Conservation (phyloP, 2,329 filamentous ascomycete species). For the Xylariaceae sp. region DNA sequence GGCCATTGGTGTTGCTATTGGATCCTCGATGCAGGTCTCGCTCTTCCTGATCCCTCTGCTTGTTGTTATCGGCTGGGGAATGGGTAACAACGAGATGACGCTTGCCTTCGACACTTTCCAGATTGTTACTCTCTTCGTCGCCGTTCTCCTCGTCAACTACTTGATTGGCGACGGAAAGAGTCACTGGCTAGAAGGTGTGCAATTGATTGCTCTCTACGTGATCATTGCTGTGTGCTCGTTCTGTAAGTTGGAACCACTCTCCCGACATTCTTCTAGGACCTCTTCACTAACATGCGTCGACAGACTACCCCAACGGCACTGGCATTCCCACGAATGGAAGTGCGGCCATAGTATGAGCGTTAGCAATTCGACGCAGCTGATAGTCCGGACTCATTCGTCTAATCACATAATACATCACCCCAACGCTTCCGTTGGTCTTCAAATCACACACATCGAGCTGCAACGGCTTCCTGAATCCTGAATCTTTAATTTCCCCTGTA, state of each 20-base stretch:
- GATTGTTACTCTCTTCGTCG: constrained; percentile 77
- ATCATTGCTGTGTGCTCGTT: constrained; percentile 69
- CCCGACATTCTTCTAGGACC: no score
- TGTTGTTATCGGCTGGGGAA: constrained; percentile 73
- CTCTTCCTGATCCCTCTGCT: constrained; percentile 73
- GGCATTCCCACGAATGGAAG: constrained; percentile 1
- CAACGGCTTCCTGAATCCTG: no score
- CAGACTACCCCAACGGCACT: constrained; percentile 20
- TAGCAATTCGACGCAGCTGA: not conserved
- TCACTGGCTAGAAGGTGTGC: constrained; percentile 73
- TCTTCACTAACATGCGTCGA: constrained; percentile 2
- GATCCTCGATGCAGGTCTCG: constrained; percentile 75
- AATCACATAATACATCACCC: not conserved
- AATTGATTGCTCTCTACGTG: constrained; percentile 70
- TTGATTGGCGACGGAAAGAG: constrained; percentile 77
- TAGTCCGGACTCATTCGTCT: not conserved
- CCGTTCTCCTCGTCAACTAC: constrained; percentile 81
- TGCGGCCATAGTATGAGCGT: not conserved
- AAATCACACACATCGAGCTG: no score
- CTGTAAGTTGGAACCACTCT: constrained; percentile 42
- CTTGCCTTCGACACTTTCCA: constrained; percentile 86
- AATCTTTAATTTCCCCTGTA: constrained; percentile 2
- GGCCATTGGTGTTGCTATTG: constrained; percentile 73
- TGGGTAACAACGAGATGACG: constrained; percentile 67
- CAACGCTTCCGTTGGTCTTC: not conserved